Evolutionary conservation across 164 flowering plant species (phyloP).

Genomic region (Aristolochia fimbriata): DNA sequence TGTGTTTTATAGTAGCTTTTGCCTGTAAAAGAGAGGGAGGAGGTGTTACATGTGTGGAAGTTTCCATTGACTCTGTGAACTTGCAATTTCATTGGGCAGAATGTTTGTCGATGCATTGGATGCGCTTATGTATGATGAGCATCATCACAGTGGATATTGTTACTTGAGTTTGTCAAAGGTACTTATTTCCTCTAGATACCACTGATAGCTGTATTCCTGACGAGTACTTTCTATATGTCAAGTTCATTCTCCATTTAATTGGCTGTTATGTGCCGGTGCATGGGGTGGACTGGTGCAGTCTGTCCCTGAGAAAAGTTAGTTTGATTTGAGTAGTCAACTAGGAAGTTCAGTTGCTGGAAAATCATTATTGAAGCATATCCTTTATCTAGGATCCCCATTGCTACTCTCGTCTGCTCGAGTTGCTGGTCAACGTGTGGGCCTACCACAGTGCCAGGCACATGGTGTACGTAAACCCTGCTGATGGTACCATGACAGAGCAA

Average conservation of each 20-base stretch:
- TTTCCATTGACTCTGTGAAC: no score
- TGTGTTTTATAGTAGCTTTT: no score
- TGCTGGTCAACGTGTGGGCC: conserved; percentile 90
- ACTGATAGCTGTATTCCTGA: background rate
- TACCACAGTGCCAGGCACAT: conserved; percentile 89
- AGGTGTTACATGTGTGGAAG: no score
- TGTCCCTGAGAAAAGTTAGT: no score
- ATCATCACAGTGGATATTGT: conserved; percentile 63
- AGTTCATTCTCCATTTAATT: no score
- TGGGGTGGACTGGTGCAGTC: no score
- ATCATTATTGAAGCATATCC: background rate
- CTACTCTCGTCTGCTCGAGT: conserved; percentile 86
- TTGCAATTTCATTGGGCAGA: conserved; percentile 30
- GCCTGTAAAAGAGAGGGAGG: no score
- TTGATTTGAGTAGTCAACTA: background rate
- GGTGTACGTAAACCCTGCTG: conserved; percentile 65
- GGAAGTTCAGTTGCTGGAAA: background rate
- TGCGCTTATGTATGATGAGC: conserved; percentile 63
- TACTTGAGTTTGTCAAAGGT: conserved; percentile 73
- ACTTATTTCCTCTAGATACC: conserved; percentile 2
- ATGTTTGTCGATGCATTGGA: conserved; percentile 96
- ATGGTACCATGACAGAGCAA: conserved; percentile 77
- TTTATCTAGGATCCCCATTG: conserved; percentile 80
- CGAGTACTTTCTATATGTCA: no score
- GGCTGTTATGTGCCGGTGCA: no score